Evolutionary conservation across 352 stramenopile species (phyloP), one percentile per base, ranked within the genome.

Genomic region (Thraustochytrium striatum): DNA sequence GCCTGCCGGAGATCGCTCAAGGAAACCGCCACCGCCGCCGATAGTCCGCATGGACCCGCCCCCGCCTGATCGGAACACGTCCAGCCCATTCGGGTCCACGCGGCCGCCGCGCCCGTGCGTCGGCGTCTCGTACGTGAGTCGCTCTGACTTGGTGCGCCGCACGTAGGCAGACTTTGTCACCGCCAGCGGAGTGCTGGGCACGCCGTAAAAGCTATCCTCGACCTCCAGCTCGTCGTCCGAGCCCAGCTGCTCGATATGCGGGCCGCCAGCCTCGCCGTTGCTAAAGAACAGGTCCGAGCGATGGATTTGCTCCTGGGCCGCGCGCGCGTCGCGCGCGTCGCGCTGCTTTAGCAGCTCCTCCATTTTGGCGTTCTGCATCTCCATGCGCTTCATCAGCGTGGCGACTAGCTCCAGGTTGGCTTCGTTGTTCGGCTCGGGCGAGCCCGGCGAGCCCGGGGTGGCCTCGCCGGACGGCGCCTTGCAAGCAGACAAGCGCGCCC

Each of bases 211-310:
- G 25, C 5, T 16, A n/a, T 75, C 39, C 3, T 75, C 65, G 16
- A 28, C 65, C 19, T 75, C 32, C 8, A 52, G 33, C 16, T 70
- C 65, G 5, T 75, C 65, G 39, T 75, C 65, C n/a, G 65, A 62
- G 21, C 9, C 3, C 35, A 75, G 30, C 25, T 75, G 65, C 65
- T 75, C 65, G 32, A 75, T 61, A 13, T 61, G 65, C 39, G 65
- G 65, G 43, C 32, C 43, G 7, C 44, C 30, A 9, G 32, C 30
- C 65, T 55, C n/a, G 43, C n/a, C 2, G 0, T 30, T n/a, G 50
- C 16, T 11, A 7, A 70, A 32, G 5, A 35, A 0, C 11, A 30
- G 30, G 16, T 75, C 41, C 9, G 5, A 1, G 53, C 9, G 21
- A 52, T 21, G 7, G 28, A 21, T 3, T 35, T 25, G 43, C 61